phyloP scores from a whole-genome alignment of 2,329 filamentous ascomycete genomes.

The Venturia effusa region DNA sequence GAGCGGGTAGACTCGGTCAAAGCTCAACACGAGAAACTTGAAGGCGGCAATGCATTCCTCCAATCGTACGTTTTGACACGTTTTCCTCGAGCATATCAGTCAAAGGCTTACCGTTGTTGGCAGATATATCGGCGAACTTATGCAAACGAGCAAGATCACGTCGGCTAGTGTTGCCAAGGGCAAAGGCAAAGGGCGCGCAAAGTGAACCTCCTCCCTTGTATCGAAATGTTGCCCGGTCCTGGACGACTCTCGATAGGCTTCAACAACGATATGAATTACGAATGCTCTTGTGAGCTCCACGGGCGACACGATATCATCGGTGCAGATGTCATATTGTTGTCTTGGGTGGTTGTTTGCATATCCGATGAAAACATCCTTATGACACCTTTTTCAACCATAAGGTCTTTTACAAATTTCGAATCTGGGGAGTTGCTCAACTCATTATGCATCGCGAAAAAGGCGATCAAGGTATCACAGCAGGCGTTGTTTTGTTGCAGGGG shows the following conservation, averaged over 20 bases:
- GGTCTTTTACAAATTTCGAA: background rate
- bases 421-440: background rate
- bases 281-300: background rate
- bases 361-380: background rate
- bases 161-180: conserved; percentile 40
- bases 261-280: background rate
- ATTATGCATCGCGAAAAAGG: background rate
- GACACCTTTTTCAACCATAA: background rate
- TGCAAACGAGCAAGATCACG: conserved; percentile 60
- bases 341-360: background rate
- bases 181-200: conserved; percentile 23
- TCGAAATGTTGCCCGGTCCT: too few relatives aligned
- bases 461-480: background rate
- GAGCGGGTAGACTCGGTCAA: conserved; percentile 91
- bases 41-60: conserved; percentile 92
- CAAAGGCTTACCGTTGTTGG: background rate
- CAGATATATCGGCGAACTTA: conserved; percentile 94
- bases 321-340: background rate
- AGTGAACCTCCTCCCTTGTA: background rate
- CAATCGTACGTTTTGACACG: conserved; percentile 45
- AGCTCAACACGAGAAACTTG: conserved; percentile 90
- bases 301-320: background rate
- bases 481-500: background rate
- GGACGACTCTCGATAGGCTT: too few relatives aligned
- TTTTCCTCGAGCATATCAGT: background rate